A percentile compares a stretch with the other conserved stretches of the same genome.
phyloP scores from a whole-genome alignment of 2,329 filamentous ascomycete genomes.

The Verticillium nonalfalfae region DNA sequence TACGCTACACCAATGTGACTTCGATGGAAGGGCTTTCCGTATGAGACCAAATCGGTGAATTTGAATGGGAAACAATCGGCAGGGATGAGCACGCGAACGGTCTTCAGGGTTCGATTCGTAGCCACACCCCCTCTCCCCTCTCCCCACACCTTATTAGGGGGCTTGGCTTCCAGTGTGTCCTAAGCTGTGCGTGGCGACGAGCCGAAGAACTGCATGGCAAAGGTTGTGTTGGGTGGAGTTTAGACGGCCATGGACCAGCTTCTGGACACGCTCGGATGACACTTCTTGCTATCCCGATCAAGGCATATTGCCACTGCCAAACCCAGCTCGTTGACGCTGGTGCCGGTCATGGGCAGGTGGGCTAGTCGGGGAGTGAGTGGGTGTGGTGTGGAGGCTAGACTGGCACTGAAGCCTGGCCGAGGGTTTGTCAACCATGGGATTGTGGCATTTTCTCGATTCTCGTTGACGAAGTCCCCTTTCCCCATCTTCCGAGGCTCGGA shows the following conservation, averaged over 20 bases:
- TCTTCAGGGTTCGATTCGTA: not conserved
- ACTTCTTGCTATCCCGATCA: not conserved
- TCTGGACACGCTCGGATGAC: not conserved
- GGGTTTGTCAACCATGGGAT: not conserved
- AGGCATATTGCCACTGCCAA: not conserved
- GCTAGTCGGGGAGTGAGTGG: not conserved
- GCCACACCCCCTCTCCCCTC: not conserved
- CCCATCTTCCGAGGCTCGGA: not conserved
- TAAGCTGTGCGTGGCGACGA: not conserved
- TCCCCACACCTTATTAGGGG: not conserved
- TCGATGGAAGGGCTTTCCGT: not conserved
- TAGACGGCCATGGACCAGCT: not conserved
- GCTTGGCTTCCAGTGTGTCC: not conserved
- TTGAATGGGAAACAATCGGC: not conserved
- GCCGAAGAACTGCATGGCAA: not conserved
- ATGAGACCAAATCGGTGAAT: not conserved
- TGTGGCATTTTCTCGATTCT: not conserved
- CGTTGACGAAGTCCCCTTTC: not conserved
- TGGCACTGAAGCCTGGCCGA: not conserved
- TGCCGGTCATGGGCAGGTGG: not conserved
- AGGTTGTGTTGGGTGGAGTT: not conserved
- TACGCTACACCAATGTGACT: not conserved
- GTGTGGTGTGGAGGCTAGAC: not conserved
- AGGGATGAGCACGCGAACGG: too few species aligned
- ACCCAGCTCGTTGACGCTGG: not conserved